Percentiles rank a stretch among this genome's conserved stretches.
phyloP scores from a whole-genome alignment of 108 stramenopile genomes.

The Cylindrotheca fusiformis region DNA sequence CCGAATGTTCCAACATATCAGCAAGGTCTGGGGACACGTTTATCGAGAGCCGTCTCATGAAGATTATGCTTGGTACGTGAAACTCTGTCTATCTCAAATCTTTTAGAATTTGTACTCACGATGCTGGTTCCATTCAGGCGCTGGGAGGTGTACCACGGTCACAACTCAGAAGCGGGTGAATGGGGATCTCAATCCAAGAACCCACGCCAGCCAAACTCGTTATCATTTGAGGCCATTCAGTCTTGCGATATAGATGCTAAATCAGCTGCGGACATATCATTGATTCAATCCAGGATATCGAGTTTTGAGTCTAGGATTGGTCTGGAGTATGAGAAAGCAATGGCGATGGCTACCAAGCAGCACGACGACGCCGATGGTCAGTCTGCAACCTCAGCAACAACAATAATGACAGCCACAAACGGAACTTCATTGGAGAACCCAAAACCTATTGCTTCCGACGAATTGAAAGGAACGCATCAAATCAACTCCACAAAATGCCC shows the following conservation, averaged over 20 bases:
- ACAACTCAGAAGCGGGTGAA: constrained; percentile 23
- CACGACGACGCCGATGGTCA: too few species aligned
- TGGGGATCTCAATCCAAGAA: constrained; percentile 52
- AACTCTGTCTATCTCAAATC: not conserved
- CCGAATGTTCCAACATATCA: constrained; percentile 55
- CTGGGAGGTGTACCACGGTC: constrained; percentile 66
- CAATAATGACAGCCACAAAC: too few species aligned
- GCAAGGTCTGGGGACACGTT: constrained; percentile 75
- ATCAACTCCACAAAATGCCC: not conserved
- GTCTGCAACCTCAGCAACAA: too few species aligned
- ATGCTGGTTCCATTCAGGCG: constrained; percentile 31
- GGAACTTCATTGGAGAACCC: too few species aligned
- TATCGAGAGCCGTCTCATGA: constrained; percentile 63
- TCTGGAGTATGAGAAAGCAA: too few species aligned
- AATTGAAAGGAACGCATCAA: too few species aligned
- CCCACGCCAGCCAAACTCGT: constrained; percentile 52
- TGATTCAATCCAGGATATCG: constrained; percentile 1
- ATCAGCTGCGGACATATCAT: not conserved
- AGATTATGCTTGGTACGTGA: constrained; percentile 72
- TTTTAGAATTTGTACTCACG: not conserved
- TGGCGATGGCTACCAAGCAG: too few species aligned
- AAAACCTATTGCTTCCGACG: too few species aligned
- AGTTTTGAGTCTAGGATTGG: constrained; percentile 5
- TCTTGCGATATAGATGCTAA: not conserved
- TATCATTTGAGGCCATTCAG: constrained; percentile 62